A percentile compares a stretch with the other conserved stretches of the same genome.
Evolutionary conservation across 768 basidiomycete species (phyloP).

Genomic region (Crepidotus variabilis): DNA sequence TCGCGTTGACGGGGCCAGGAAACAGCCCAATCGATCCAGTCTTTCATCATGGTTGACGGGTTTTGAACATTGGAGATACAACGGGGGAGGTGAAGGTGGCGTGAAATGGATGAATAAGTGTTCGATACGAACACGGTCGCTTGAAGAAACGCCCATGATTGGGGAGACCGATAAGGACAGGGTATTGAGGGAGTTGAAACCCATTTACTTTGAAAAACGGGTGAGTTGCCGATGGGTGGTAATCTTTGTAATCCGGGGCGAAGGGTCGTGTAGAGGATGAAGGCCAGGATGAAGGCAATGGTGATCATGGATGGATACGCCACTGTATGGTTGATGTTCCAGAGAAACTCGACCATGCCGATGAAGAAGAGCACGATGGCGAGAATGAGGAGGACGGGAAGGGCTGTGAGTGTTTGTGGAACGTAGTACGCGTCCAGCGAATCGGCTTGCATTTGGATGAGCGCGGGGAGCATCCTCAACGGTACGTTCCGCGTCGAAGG

Average conservation of each 20-base stretch:
- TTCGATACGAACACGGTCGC: neutral
- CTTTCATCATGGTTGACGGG: no score
- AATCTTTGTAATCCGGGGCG: conserved; percentile 8
- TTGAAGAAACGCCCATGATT: conserved; percentile 7
- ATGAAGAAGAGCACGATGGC: conserved; percentile 22
- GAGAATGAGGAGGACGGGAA: conserved; percentile 21
- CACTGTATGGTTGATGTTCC: conserved; percentile 14
- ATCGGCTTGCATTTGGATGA: conserved; percentile 20
- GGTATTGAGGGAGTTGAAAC: neutral
- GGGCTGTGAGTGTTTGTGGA: conserved; percentile 14
- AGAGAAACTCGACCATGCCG: conserved; percentile 20
- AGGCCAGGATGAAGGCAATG: conserved; percentile 9
- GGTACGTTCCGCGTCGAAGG: conserved; percentile 2
- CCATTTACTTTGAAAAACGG: neutral
- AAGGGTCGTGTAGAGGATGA: conserved; percentile 15
- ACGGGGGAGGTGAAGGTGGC: neutral
- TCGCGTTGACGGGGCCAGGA: no score
- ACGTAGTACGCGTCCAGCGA: conserved; percentile 19
- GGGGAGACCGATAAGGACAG: conserved; percentile 14
- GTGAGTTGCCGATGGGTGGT: neutral
- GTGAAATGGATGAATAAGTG: neutral
- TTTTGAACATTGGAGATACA: no score
- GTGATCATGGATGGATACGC: conserved; percentile 10
- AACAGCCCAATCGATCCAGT: no score
- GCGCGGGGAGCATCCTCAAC: conserved; percentile 8